Percentiles rank a stretch among this genome's conserved stretches.
Evolutionary conservation across 106 monocot species (phyloP).

Genomic region (Chionographis japonica): DNA sequence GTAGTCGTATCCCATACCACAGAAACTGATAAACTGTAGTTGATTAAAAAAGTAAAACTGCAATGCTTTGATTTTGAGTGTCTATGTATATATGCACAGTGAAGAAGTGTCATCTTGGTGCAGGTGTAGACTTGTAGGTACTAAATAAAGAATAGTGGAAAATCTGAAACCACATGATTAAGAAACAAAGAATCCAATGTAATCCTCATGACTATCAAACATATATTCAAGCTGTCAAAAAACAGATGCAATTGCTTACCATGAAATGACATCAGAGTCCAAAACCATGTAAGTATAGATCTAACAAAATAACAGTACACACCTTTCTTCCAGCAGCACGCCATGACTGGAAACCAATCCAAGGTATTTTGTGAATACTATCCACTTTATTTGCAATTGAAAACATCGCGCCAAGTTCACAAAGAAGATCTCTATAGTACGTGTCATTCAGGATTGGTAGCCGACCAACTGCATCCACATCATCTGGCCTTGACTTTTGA

Average conservation of each 20-base stretch:
- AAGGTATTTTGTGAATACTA: conserved; percentile 78
- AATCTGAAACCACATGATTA: neutral
- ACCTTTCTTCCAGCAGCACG: conserved; percentile 78
- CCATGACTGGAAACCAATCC: conserved; percentile 99
- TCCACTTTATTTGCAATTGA: conserved; percentile 81
- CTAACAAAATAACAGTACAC: neutral
- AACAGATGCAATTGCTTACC: too few species aligned
- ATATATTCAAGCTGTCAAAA: too few species aligned
- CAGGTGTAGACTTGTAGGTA: neutral
- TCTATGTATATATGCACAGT: too few species aligned
- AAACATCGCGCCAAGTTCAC: conserved; percentile 88
- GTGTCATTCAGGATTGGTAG: conserved; percentile 66
- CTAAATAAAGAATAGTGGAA: conserved; percentile 1
- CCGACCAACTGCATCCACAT: conserved; percentile 72
- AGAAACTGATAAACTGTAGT: too few species aligned
- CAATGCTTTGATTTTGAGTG: too few species aligned
- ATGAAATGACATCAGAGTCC: too few species aligned
- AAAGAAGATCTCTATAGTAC: conserved; percentile 64
- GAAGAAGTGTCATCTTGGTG: too few species aligned
- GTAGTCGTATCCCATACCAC: too few species aligned
- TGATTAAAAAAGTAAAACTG: too few species aligned
- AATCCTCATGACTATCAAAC: neutral
- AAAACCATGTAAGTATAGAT: neutral
- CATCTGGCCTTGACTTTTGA: conserved; percentile 67
- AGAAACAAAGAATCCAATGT: neutral